A percentile compares a stretch with the other conserved stretches of the same genome.
These are phyloP conservation scores for Cryptococcus neoformans DNA, from an alignment of 1,284 basidiomycete genomes.

Conservation along the genomic window DNA sequence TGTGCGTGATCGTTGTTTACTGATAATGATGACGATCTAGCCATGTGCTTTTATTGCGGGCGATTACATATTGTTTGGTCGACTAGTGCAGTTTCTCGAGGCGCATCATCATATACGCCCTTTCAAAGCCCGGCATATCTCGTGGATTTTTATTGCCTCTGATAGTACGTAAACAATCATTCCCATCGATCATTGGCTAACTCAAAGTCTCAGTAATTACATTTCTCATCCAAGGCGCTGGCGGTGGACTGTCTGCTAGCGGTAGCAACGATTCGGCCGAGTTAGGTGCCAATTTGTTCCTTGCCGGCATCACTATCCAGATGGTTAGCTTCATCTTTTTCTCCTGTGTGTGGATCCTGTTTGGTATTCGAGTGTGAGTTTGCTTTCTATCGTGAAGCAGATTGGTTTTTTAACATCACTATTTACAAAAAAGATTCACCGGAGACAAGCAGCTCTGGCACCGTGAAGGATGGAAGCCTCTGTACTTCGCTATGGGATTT, in stretches of 20 bases:
- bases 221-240: conserved; percentile 61
- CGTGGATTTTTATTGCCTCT: conserved; percentile 52
- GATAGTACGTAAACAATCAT: conserved; percentile 49
- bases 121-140: conserved; percentile 18
- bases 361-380: conserved; percentile 56
- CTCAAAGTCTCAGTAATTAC: conserved; percentile 55
- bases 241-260: conserved; percentile 46
- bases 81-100: conserved; percentile 57
- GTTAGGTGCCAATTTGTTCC: conserved; percentile 57
- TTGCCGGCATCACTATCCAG: conserved; percentile 62
- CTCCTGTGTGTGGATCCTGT: conserved; percentile 57
- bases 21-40: conserved; percentile 12
- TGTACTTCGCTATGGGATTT: conserved; percentile 56
- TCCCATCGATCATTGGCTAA: background rate
- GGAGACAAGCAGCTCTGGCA: background rate
- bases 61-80: conserved; percentile 65
- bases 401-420: conserved; percentile 23
- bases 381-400: no score
- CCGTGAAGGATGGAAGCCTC: conserved; percentile 57
- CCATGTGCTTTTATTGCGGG: conserved; percentile 72
- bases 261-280: conserved; percentile 22
- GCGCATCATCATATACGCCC: conserved; percentile 54
- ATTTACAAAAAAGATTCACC: background rate
- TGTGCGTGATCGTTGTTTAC: background rate
- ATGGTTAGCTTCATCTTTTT: conserved; percentile 63